Conservation (phyloP, 108 stramenopile species). For the Skeletonema potamos region DNA sequence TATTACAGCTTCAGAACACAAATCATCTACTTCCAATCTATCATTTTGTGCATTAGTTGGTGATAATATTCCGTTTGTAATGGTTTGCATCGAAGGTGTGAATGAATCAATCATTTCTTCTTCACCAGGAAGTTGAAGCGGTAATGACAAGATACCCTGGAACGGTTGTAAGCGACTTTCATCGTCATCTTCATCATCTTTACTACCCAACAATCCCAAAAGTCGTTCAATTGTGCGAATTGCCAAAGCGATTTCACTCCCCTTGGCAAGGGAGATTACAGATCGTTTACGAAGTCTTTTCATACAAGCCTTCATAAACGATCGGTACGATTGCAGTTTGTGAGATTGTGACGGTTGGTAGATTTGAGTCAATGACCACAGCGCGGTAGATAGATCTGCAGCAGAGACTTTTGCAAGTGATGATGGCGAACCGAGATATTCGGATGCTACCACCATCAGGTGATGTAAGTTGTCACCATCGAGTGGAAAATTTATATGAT, state of each 20-base stretch:
- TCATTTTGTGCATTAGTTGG: background rate
- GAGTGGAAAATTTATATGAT: background rate
- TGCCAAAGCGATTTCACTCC: conserved; percentile 18
- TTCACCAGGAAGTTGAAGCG: background rate
- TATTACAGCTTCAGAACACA: conserved; percentile 27
- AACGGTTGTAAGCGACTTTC: background rate
- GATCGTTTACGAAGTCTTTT: conserved; percentile 33
- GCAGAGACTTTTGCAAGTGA: conserved; percentile 26
- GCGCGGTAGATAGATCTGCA: conserved; percentile 21
- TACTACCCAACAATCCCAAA: background rate
- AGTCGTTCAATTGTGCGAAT: conserved; percentile 30
- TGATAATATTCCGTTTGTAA: background rate
- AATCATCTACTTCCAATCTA: background rate
- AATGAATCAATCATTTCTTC: background rate
- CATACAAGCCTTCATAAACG: conserved; percentile 24
- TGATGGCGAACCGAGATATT: conserved; percentile 24
- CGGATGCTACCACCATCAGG: conserved; percentile 12
- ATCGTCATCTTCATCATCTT: conserved; percentile 16
- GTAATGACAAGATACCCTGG: conserved; percentile 1
- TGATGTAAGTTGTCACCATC: background rate
- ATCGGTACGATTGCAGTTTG: background rate
- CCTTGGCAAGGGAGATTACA: conserved; percentile 15
- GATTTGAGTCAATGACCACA: conserved; percentile 32
- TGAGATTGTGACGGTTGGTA: conserved; percentile 3
- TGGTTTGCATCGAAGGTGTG: background rate